Percentiles rank a stretch among this genome's conserved stretches.
phyloP scores from a whole-genome alignment of 2,329 filamentous ascomycete genomes.

The Pseudopyrenochaeta lycopersici region DNA sequence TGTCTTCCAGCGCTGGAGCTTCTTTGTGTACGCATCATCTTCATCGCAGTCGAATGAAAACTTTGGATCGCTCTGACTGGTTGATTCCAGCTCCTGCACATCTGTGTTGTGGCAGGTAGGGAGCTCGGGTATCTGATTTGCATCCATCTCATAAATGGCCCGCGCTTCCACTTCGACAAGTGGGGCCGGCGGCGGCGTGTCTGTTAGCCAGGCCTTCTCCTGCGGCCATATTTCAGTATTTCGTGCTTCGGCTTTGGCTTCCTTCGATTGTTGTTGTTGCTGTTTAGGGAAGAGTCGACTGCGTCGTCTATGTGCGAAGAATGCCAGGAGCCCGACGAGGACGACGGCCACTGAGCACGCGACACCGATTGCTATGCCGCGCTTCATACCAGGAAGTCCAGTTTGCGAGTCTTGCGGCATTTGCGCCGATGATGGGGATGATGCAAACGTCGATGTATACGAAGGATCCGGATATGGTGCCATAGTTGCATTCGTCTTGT shows the following conservation, averaged over 20 bases:
- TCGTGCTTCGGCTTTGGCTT: slow-evolving; percentile 6
- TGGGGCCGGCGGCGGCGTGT: slow-evolving; percentile 1
- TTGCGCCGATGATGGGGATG: not conserved
- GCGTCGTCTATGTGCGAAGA: slow-evolving; percentile 31
- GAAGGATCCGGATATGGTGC: not conserved
- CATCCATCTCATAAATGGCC: slow-evolving; percentile 32
- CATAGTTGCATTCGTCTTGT: slow-evolving; percentile 3
- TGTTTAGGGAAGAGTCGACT: slow-evolving; percentile 16
- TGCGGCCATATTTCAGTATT: slow-evolving; percentile 18
- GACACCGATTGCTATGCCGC: slow-evolving; percentile 40
- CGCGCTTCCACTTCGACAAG: slow-evolving; percentile 32
- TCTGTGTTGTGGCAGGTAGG: slow-evolving; percentile 15
- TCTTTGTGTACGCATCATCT: slow-evolving; percentile 12
- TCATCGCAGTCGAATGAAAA: slow-evolving; percentile 10
- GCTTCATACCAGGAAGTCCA: slow-evolving; percentile 39
- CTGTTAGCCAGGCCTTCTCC: slow-evolving; percentile 20
- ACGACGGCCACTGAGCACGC: slow-evolving; percentile 32
- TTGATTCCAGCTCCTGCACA: slow-evolving; percentile 25
- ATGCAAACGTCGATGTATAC: not conserved
- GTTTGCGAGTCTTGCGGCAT: slow-evolving; percentile 7
- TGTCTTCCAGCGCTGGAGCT: slow-evolving; percentile 15
- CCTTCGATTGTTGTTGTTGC: slow-evolving; percentile 5
- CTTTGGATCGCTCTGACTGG: slow-evolving; percentile 3
- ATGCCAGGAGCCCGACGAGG: slow-evolving; percentile 30
- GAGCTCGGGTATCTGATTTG: slow-evolving; percentile 28